Percentiles rank a stretch among this genome's conserved stretches.
These are phyloP conservation scores for Lachancea nothofagi DNA, from an alignment of 805 yeast genomes.

Conservation along the genomic window DNA sequence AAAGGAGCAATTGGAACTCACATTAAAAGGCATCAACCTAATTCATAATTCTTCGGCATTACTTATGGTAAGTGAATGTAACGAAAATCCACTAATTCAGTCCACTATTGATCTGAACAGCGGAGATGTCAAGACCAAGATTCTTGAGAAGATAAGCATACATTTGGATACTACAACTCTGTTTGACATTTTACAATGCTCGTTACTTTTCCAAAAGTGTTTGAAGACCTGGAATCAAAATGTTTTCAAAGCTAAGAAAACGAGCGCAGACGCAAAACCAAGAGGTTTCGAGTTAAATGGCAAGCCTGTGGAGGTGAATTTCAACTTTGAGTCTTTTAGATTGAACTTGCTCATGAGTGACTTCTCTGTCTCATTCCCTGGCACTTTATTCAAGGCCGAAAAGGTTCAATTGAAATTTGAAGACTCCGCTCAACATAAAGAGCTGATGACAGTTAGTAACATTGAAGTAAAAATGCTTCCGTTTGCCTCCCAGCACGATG, in stretches of 20 bases:
- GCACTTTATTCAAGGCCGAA: neutral
- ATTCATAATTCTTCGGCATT: no score
- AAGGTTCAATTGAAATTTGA: conserved; percentile 1
- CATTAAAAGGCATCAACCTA: no score
- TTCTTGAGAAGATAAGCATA: neutral
- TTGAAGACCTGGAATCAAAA: neutral
- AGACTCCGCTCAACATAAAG: neutral
- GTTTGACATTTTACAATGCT: neutral
- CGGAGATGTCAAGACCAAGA: neutral
- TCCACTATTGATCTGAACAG: neutral
- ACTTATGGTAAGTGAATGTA: no score
- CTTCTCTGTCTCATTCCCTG: neutral
- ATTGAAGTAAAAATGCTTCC: neutral
- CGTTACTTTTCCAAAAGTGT: neutral
- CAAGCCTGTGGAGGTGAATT: neutral
- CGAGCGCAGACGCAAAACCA: neutral
- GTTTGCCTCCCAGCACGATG: neutral
- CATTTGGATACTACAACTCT: neutral
- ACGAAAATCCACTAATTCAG: no score
- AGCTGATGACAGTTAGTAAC: neutral
- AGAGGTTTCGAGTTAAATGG: neutral
- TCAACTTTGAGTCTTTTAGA: neutral
- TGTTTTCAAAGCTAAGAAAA: neutral
- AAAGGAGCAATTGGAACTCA: neutral
- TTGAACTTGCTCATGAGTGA: neutral